Percentiles rank a stretch among this genome's conserved stretches.
phyloP scores from a whole-genome alignment of 495 filamentous ascomycete genomes.

The Aspergillus affinis region DNA sequence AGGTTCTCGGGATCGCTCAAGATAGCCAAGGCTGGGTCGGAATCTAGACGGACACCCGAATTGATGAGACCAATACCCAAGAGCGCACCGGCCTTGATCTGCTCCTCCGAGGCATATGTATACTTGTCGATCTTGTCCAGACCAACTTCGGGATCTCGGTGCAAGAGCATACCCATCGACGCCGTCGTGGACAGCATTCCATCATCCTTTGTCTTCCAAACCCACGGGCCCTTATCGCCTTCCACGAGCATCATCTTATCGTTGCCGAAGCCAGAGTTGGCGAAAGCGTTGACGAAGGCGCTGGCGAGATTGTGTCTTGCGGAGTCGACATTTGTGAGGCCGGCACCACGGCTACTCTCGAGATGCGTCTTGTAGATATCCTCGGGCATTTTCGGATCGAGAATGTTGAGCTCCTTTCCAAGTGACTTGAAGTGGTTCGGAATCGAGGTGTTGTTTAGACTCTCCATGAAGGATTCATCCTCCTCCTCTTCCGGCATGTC shows the following conservation, averaged over 20 bases:
- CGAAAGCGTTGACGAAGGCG: slow-evolving; percentile 94
- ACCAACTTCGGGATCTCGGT: slow-evolving; percentile 88
- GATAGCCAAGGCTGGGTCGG: slow-evolving; percentile 84
- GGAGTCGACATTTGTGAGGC: slow-evolving; percentile 91
- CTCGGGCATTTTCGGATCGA: slow-evolving; percentile 95
- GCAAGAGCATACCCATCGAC: slow-evolving; percentile 82
- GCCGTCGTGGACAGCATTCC: slow-evolving; percentile 96
- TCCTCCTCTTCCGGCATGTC: slow-evolving; percentile 65
- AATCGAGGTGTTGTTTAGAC: slow-evolving; percentile 81
- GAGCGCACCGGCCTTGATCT: slow-evolving; percentile 85
- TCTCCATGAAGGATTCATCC: slow-evolving; percentile 72
- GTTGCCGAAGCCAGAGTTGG: slow-evolving; percentile 90
- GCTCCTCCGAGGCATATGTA: slow-evolving; percentile 77
- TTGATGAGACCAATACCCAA: slow-evolving; percentile 92
- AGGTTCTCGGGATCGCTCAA: slow-evolving; percentile 76
- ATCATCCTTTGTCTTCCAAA: slow-evolving; percentile 98
- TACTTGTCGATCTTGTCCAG: slow-evolving; percentile 92
- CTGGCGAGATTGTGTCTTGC: slow-evolving; percentile 94
- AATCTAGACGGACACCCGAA: slow-evolving; percentile 81
- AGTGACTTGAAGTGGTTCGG: slow-evolving; percentile 91
- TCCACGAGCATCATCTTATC: slow-evolving; percentile 95
- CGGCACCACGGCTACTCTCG: slow-evolving; percentile 87
- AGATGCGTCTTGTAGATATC: slow-evolving; percentile 99
- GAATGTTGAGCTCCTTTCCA: slow-evolving; percentile 92
- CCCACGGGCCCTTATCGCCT: slow-evolving; percentile 82